Evolutionary conservation across 257 asterid genomes (phyloP), one percentile per base, ranked within the genome.

Genomic region (Paulownia fortunei): DNA sequence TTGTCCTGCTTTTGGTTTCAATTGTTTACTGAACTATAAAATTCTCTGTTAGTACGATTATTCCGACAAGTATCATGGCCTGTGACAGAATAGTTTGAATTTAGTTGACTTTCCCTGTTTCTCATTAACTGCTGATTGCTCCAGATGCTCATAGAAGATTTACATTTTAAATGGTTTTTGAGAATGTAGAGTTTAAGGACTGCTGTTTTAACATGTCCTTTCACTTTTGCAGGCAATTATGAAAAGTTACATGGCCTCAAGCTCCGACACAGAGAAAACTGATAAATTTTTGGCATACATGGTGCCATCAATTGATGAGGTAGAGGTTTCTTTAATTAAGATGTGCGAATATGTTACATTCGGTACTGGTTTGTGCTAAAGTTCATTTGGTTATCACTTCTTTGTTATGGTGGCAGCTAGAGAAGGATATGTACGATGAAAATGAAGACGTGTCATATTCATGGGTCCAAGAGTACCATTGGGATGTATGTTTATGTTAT

Each of bases 271-370:
- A 23, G 90, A 86, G 67, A 87, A 85, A 55, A 81, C 94, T 63
- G 92, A 92, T 79, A 91, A 89, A 72, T 96, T 96, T 86, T 86
- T 96, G 88, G 97, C 96, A 19, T 96, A 96, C 80, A 96, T 96
- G 97, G 97, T 88, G 72, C 99, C 99, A 58, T 80, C 95, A 32
- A 79, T 87, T 58, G 82, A 88, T 37, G 99, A 96, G 98, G 98
- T 93, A 76, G 61, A 34, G 34, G 62, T 83, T 70, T 42, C 51
- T 68, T 61, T 5, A 47, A 13, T 49, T 64, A 30, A 47, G 74
- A 27, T 34, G 30, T 32, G 18, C n/a, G 36, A 36, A 37, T 32
- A 41, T 46, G 47, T 21, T 27, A 10, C 56, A 72, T 77, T 47
- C 26, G n/a, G n/a, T n/a, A n/a, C 51, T 8, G n/a, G 16, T 60